Conservation (phyloP, 1,284 basidiomycete genomes). For the Earliella scabrosa region DNA sequence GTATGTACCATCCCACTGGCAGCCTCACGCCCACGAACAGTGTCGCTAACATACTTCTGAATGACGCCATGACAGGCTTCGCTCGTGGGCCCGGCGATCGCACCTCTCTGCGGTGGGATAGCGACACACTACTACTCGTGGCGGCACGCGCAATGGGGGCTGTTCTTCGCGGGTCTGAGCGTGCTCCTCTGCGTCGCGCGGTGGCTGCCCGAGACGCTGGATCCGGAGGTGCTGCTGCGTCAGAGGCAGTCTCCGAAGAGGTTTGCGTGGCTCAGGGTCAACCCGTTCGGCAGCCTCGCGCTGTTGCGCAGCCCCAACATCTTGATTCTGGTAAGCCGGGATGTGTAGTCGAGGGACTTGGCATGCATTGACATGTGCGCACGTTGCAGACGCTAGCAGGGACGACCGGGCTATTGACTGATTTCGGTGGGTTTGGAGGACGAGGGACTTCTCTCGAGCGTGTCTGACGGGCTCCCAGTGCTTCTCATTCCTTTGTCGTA, state of each 20-base stretch:
- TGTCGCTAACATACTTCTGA: too few species aligned
- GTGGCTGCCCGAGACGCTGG: conserved; percentile 65
- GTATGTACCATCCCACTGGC: conserved; percentile 30
- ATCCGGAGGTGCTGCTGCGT: conserved; percentile 28
- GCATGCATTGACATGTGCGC: neutral
- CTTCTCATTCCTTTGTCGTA: conserved; percentile 45
- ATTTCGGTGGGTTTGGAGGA: conserved; percentile 41
- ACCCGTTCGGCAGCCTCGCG: conserved; percentile 58
- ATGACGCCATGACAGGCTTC: conserved; percentile 34
- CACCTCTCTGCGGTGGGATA: conserved; percentile 43
- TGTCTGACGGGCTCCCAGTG: conserved; percentile 29
- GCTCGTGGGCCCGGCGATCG: conserved; percentile 40
- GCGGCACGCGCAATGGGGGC: conserved; percentile 63
- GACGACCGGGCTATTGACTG: conserved; percentile 43
- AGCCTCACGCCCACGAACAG: neutral
- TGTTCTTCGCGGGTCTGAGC: conserved; percentile 51
- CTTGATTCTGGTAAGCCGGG: conserved; percentile 55
- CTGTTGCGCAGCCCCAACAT: conserved; percentile 66
- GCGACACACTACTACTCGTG: conserved; percentile 65
- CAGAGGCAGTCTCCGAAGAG: conserved; percentile 35
- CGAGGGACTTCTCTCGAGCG: too few species aligned
- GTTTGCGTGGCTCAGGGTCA: conserved; percentile 49
- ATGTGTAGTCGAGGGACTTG: too few species aligned
- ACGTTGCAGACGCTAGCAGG: conserved; percentile 44
- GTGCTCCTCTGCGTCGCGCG: conserved; percentile 49